A percentile compares a stretch with the other conserved stretches of the same genome.
Evolutionary conservation across 441 rosid genomes (phyloP).

Genomic region (Populus hybrid): DNA sequence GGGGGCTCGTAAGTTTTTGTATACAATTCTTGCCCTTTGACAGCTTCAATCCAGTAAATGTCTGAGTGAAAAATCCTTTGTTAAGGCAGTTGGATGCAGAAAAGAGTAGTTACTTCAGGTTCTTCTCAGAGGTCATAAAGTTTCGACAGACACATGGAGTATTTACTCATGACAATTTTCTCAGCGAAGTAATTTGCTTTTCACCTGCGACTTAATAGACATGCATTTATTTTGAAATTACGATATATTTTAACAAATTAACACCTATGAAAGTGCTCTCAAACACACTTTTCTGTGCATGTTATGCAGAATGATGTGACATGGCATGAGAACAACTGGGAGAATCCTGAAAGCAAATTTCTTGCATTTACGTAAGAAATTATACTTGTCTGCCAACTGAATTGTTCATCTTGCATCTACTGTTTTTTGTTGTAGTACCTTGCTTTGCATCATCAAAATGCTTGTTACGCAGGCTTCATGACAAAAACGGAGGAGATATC

Average conservation of each 20-base stretch:
- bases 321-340: constrained; percentile 98
- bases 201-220: neutral
- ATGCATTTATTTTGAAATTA: neutral
- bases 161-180: constrained; percentile 64
- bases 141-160: constrained; percentile 50
- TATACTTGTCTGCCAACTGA: neutral
- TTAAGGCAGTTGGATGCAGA: constrained; percentile 49
- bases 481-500: neutral
- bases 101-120: constrained; percentile 65
- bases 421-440: neutral
- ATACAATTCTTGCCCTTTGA: neutral
- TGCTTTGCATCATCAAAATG: neutral
- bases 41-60: constrained; percentile 6
- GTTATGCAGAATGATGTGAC: constrained; percentile 66
- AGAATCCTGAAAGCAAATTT: constrained; percentile 75
- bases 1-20: constrained; percentile 55
- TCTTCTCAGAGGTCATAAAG: constrained; percentile 78
- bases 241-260: neutral
- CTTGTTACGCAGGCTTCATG: constrained; percentile 4
- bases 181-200: constrained; percentile 44
- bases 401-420: neutral
- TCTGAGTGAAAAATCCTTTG: constrained; percentile 16
- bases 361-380: constrained; percentile 11
- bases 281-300: constrained; percentile 2
- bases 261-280: constrained; percentile 13